Conservation (phyloP, 495 filamentous ascomycete species). For the Penicillium atrosanguineum region DNA sequence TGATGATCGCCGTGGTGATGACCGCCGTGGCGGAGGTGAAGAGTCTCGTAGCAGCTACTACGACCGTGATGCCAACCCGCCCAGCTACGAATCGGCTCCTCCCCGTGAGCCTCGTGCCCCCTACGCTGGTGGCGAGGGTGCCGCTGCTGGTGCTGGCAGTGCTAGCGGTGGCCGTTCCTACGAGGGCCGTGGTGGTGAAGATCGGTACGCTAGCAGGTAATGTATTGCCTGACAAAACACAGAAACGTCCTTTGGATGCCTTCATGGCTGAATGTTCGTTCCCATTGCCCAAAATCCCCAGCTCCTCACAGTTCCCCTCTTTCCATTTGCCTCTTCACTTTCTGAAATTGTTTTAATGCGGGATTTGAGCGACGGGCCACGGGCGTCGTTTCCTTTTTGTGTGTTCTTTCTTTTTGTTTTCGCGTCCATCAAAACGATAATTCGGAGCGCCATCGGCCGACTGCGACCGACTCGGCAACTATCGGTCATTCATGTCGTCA, state of each 20-base stretch:
- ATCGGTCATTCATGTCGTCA: constrained; percentile 32
- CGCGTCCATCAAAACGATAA: constrained; percentile 31
- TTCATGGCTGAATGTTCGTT: constrained; percentile 17
- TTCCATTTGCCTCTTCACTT: constrained; percentile 15
- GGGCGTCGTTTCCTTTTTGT: constrained; percentile 35
- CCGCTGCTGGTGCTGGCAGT: not conserved
- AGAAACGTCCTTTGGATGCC: constrained; percentile 7
- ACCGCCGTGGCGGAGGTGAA: constrained; percentile 39
- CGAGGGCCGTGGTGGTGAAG: constrained; percentile 47
- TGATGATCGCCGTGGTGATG: constrained; percentile 52
- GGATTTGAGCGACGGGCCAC: constrained; percentile 36
- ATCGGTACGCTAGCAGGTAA: constrained; percentile 48
- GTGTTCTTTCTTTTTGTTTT: constrained; percentile 28
- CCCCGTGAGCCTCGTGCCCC: constrained; percentile 61
- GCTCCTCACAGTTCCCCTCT: not conserved
- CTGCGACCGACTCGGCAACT: constrained; percentile 36
- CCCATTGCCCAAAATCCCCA: constrained; percentile 4
- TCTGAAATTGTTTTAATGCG: constrained; percentile 36
- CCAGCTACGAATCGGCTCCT: constrained; percentile 53
- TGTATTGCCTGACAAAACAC: constrained; percentile 21
- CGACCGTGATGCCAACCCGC: constrained; percentile 23
- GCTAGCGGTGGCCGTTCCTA: constrained; percentile 38
- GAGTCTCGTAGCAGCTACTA: constrained; percentile 38
- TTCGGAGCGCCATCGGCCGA: constrained; percentile 33
- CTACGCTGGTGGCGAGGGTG: constrained; percentile 40